Evolutionary conservation across 768 basidiomycete genomes (phyloP), one percentile per base, ranked within the genome.

Genomic region (Suillus decipiens): DNA sequence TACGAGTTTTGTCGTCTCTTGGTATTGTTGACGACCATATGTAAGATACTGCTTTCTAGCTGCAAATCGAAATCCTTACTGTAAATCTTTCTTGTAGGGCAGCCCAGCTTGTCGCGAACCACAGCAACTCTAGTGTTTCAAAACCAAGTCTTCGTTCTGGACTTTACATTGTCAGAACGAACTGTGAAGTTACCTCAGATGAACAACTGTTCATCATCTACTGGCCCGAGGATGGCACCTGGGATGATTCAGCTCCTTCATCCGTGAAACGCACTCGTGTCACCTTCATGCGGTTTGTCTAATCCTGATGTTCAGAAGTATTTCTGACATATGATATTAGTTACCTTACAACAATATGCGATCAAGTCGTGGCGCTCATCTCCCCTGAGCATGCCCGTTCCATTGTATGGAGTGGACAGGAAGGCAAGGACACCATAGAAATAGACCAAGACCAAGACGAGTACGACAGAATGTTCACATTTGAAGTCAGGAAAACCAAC

Each of bases 201-300:
- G 70, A 76, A 31, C 68, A 75, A 28, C 57, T 83, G 8, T 85
- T 83, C 57, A 77, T 85, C 15, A 66, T 88, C 7, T 87, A 84
- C 61, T 89, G 88, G 87, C 86, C 86, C 0, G 85, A 89, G 63
- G 77, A 83, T 36, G 78, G 73, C 0, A 87, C 86, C 0, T 88
- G 87, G 87, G 69, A 82, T 39, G 85, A 87, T 68, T 72, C 76
- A 15, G 80, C 84, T 0, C 41, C 73, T 7, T 73, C 79, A 1
- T 73, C 83, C 5, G 78, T 84, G 55, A 68, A 76, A 34, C 78
- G 81, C 3, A 88, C 87, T 72, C 78, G 87, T 7, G 75, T 82
- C 3, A 85, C 86, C 0, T 88, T 88, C 66, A 87, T 88, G 84
- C 73, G 86, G 87, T 84, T 71, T 43, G 72, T 62, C 7, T 50